Base-by-base conservation (phyloP, 805 yeast genomes). In the Gaillardinia entomophila region DNA sequence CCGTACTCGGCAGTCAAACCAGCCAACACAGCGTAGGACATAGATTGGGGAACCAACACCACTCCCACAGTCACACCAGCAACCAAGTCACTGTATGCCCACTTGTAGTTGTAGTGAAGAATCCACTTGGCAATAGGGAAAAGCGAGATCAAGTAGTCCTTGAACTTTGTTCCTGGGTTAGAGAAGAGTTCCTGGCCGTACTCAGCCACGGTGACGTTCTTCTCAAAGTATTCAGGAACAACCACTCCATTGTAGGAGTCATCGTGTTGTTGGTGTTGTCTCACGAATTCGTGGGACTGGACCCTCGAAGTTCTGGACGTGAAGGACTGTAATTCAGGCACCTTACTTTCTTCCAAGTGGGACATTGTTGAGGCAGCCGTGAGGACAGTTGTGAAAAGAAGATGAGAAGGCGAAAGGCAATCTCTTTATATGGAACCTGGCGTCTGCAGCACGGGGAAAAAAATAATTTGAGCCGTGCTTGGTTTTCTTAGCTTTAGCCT, bases 61-160 rank as follows among this genome's bases (percentile, higher is more conserved):
- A 84, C 78, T 28, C 97, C 97, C 14, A 89, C 95, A 1, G 97
- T 86, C 38, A 89, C 71, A 54, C 97, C 97, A 2, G 97, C 96
- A 35, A 88, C 79, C 41, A 89, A 57, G 58, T 89, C 97, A 19
- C 86, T 75, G 36, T 76, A 75, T 12, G 81, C 61, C 97, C 97
- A 89, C 18, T 71, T 69, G 8, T 68, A 48, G 51, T 89, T 89
- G 61, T 89, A 89, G 51, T 86, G 85, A 35, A 80, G 73, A 28
- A 88, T 75, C 97, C 97, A 89, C n/a, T 68, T 62, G 8, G 76
- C 55, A 24, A 89, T 78, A 2, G 97, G 97, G 53, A 89, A 84
- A 16, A 87, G 52, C 1, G 89, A 79, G 8, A 58, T 38, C 2
- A 79, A 32, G 48, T 89, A 89, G 14, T 61, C 31, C 11, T 48